Percentiles rank a stretch among this genome's conserved stretches.
Evolutionary conservation across 1,139 yeast species (phyloP).

Genomic region (Geotrichum phurueaensis): DNA sequence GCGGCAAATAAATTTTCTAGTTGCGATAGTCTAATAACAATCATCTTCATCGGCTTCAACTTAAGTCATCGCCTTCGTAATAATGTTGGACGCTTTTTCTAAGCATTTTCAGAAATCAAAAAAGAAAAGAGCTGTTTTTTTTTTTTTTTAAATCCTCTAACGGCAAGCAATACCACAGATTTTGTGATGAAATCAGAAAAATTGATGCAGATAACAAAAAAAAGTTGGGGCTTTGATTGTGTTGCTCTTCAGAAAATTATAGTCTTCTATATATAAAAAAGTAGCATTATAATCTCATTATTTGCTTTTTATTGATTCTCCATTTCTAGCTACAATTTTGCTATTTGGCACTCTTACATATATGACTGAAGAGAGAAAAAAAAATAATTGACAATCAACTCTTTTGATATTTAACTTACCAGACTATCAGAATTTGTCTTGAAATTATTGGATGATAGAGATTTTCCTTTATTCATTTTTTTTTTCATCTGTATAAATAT

Average conservation of each 20-base stretch:
- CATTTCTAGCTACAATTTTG: conserved; percentile 4
- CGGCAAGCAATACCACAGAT: conserved; percentile 3
- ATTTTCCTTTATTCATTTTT: background rate
- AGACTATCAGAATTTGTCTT: no score
- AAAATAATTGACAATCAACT: no score
- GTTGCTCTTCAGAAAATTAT: background rate
- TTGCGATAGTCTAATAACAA: background rate
- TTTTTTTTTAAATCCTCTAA: conserved; percentile 2
- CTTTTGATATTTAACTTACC: no score
- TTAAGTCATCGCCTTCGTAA: background rate
- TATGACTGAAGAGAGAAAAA: background rate
- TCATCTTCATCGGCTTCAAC: no score
- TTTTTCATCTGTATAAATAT: background rate
- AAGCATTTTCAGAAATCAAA: background rate
- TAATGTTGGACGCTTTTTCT: background rate
- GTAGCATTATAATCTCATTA: background rate
- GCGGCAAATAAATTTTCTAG: no score
- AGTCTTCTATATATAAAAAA: background rate
- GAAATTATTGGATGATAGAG: no score
- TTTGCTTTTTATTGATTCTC: background rate
- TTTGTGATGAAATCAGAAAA: background rate
- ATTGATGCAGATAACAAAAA: background rate
- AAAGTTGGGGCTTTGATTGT: background rate
- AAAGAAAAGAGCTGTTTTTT: background rate
- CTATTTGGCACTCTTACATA: background rate